These are phyloP conservation scores for Tetrapisispora nanseiensis DNA, from an alignment of 805 yeast species.

Conservation along the genomic window DNA sequence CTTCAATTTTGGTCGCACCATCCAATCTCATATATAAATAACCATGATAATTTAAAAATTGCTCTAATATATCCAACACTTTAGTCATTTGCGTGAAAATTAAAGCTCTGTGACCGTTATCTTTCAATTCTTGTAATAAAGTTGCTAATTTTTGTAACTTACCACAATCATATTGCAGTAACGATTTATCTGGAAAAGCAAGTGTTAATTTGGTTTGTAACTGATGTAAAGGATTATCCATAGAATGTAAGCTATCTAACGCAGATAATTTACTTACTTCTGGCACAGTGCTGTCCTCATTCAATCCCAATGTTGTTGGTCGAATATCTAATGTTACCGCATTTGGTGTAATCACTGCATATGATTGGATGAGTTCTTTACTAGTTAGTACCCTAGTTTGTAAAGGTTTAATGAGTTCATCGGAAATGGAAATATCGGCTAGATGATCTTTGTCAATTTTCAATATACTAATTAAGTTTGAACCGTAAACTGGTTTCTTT, in stretches of 20 bases:
- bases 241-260: slow-evolving; percentile 7
- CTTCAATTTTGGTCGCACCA: slow-evolving; percentile 96
- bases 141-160: slow-evolving; percentile 78
- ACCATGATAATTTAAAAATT: slow-evolving; percentile 88
- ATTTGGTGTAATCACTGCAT: slow-evolving; percentile 79
- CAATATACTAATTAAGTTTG: slow-evolving; percentile 40
- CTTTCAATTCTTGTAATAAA: slow-evolving; percentile 64
- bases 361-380: slow-evolving; percentile 54
- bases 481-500: slow-evolving; percentile 59
- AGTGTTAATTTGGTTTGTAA: slow-evolving; percentile 80
- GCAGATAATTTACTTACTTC: slow-evolving; percentile 22
- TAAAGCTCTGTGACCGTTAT: slow-evolving; percentile 85
- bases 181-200: slow-evolving; percentile 91
- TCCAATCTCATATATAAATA: slow-evolving; percentile 89
- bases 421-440: slow-evolving; percentile 7
- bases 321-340: slow-evolving; percentile 70
- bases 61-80: slow-evolving; percentile 86
- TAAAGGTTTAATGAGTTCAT: slow-evolving; percentile 35
- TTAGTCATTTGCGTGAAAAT: slow-evolving; percentile 98
- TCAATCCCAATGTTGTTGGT: slow-evolving; percentile 27
- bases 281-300: slow-evolving; percentile 18
- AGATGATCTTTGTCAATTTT: slow-evolving; percentile 1
- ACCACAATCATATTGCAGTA: slow-evolving; percentile 93
- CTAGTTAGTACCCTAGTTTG: slow-evolving; percentile 32
- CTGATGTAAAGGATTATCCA: slow-evolving; percentile 56